Evolutionary conservation across 495 filamentous ascomycete genomes (phyloP).

Genomic region (Trichoderma asperelloides): DNA sequence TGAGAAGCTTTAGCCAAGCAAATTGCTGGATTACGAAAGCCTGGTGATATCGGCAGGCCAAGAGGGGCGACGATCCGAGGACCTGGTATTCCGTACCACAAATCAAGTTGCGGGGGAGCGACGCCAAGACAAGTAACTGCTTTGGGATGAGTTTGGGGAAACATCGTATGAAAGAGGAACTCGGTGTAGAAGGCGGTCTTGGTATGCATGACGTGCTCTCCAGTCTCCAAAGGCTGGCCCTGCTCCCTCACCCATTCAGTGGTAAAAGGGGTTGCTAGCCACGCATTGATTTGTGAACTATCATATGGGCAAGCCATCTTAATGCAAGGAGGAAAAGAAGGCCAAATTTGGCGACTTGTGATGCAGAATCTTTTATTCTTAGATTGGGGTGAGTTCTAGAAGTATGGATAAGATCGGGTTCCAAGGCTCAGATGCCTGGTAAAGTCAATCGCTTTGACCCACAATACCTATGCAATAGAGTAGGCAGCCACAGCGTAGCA

Average conservation of each 20-base stretch:
- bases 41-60: neutral
- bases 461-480: neutral
- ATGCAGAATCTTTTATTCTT: neutral
- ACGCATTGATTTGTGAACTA: neutral
- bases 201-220: constrained; percentile 7
- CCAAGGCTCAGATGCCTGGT: neutral
- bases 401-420: neutral
- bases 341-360: neutral
- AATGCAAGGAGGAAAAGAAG: neutral
- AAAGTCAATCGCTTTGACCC: neutral
- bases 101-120: neutral
- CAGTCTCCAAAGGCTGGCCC: neutral
- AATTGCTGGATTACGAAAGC: neutral
- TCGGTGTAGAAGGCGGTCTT: neutral
- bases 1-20: neutral
- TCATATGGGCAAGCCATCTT: neutral
- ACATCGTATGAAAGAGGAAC: neutral
- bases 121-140: neutral
- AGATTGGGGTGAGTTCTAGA: neutral
- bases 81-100: neutral
- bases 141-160: neutral
- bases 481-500: neutral
- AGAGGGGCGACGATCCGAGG: constrained; percentile 4
- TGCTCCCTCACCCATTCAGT: neutral
- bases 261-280: neutral